phyloP scores from a whole-genome alignment of 2,329 filamentous ascomycete genomes.

The Diaporthe amygdali region DNA sequence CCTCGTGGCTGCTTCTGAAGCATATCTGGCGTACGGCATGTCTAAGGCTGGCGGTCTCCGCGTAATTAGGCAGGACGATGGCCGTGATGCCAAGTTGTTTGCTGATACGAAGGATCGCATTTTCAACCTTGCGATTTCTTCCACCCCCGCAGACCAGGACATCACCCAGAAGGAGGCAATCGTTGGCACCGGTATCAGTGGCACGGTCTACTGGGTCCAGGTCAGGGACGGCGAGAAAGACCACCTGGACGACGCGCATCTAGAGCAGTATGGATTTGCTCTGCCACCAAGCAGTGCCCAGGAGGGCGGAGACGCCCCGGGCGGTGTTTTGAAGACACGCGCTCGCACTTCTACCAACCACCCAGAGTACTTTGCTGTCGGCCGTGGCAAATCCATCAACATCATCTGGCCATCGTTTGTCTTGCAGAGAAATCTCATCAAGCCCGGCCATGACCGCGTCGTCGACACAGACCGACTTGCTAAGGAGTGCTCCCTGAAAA shows the following conservation, averaged over 20 bases:
- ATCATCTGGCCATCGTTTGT: constrained; percentile 76
- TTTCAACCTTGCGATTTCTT: constrained; percentile 89
- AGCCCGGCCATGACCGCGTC: constrained; percentile 66
- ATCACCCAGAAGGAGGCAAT: constrained; percentile 76
- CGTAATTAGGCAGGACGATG: constrained; percentile 93
- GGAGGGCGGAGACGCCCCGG: constrained; percentile 83
- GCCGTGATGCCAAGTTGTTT: constrained; percentile 89
- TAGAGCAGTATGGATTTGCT: constrained; percentile 86
- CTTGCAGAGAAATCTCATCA: constrained; percentile 67
- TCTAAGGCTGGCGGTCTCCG: constrained; percentile 91
- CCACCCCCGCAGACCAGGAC: constrained; percentile 61
- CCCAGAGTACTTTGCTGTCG: constrained; percentile 93
- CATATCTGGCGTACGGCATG: constrained; percentile 93
- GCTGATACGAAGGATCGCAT: constrained; percentile 90
- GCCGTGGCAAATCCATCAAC: constrained; percentile 94
- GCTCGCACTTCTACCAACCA: constrained; percentile 89
- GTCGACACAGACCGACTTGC: constrained; percentile 90
- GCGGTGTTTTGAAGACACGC: constrained; percentile 92
- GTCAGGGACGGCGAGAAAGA: constrained; percentile 80
- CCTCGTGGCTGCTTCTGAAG: constrained; percentile 85
- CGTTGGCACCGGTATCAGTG: constrained; percentile 91
- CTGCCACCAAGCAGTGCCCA: constrained; percentile 85
- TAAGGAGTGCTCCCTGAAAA: constrained; percentile 86
- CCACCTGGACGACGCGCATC: constrained; percentile 75
- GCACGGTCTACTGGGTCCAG: constrained; percentile 94